Conservation (phyloP, 1,284 basidiomycete genomes). For the Microbotryomycetes sp. region DNA sequence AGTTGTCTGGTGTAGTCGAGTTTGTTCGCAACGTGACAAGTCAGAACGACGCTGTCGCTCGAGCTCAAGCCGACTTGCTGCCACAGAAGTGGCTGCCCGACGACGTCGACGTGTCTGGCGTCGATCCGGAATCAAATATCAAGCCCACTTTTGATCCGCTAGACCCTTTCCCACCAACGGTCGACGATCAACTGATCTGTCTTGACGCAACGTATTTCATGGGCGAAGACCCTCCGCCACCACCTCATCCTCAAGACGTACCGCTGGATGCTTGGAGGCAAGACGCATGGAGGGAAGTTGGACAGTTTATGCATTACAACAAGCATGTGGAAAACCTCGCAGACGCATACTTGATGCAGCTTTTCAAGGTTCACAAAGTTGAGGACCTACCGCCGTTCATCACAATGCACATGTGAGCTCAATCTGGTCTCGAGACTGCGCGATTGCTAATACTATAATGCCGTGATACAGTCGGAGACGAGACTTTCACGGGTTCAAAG, state of each 20-base stretch:
- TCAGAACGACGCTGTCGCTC: neutral
- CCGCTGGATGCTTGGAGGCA: neutral
- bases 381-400: neutral
- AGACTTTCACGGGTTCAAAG: neutral
- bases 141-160: neutral
- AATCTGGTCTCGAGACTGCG: too few relatives aligned
- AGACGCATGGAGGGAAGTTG: neutral
- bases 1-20: neutral
- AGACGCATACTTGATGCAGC: neutral
- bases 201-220: neutral
- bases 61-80: neutral
- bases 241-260: neutral
- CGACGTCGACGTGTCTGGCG: neutral
- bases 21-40: neutral
- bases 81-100: slow-evolving; percentile 2
- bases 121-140: neutral
- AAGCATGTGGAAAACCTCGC: neutral
- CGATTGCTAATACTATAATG: too few relatives aligned
- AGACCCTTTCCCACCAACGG: neutral
- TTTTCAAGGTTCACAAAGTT: neutral
- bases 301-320: neutral
- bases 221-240: neutral
- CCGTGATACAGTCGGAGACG: neutral
- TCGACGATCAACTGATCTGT: neutral
- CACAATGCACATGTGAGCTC: neutral